These are phyloP conservation scores for Plasmodium fragile DNA, from an alignment of 169 alveolate species.

Conservation along the genomic window DNA sequence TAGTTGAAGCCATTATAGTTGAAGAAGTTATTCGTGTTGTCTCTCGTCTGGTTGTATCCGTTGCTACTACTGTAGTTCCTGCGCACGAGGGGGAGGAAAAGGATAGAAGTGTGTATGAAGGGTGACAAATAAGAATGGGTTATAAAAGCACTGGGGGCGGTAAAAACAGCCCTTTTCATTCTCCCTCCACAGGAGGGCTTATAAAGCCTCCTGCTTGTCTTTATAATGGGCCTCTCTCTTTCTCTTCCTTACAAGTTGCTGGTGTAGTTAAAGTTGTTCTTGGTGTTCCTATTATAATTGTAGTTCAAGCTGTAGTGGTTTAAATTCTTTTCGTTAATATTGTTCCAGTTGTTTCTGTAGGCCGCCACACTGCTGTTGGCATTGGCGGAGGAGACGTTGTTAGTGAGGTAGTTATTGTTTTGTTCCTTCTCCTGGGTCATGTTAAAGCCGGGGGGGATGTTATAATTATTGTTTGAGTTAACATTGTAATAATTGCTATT, in stretches of 20 bases:
- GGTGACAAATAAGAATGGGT: background rate
- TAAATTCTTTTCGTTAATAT: constrained; percentile 59
- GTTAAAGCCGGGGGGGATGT: constrained; percentile 56
- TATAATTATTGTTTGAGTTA: constrained; percentile 37
- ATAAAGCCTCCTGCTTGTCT: background rate
- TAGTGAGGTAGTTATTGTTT: constrained; percentile 23
- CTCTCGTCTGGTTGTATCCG: constrained; percentile 66
- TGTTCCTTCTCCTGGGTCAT: constrained; percentile 73
- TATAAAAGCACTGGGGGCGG: background rate
- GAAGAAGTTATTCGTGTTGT: constrained; percentile 50
- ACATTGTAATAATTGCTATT: constrained; percentile 41
- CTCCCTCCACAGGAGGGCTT: background rate
- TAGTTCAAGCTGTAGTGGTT: constrained; percentile 56
- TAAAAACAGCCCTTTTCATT: background rate
- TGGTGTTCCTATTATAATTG: constrained; percentile 41
- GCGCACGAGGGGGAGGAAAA: background rate
- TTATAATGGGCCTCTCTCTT: background rate
- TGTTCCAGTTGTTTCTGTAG: constrained; percentile 56
- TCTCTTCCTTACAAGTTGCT: constrained; percentile 52
- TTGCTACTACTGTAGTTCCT: constrained; percentile 67
- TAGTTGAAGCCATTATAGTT: constrained; percentile 54
- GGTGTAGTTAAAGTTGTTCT: constrained; percentile 47
- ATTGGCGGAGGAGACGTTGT: constrained; percentile 36
- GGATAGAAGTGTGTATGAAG: background rate
- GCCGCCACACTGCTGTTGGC: constrained; percentile 31